Evolutionary conservation across 1,139 yeast species (phyloP).

Genomic region (Sugiyamaella paludigena): DNA sequence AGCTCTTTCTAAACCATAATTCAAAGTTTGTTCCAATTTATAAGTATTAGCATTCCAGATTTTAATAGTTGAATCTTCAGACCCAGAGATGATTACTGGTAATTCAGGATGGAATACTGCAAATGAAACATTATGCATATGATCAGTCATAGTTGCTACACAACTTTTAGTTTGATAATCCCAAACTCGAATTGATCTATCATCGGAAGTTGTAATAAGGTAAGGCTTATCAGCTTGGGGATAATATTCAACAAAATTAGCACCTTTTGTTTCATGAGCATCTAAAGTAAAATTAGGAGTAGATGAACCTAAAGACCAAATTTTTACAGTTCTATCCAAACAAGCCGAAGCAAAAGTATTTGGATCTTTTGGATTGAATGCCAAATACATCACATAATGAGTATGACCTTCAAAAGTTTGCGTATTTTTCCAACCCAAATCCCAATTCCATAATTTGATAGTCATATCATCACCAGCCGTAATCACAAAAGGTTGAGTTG

Average conservation of each 20-base stretch:
- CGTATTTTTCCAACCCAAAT: constrained; percentile 81
- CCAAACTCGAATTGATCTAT: constrained; percentile 87
- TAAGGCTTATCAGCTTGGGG: constrained; percentile 98
- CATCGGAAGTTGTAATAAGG: constrained; percentile 89
- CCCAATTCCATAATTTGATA: constrained; percentile 97
- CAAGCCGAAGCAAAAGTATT: constrained; percentile 97
- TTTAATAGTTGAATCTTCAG: constrained; percentile 88
- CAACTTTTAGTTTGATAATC: constrained; percentile 96
- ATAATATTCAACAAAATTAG: constrained; percentile 92
- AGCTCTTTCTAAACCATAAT: constrained; percentile 89
- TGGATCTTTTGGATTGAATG: constrained; percentile 96
- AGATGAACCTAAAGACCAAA: constrained; percentile 92
- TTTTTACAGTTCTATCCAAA: constrained; percentile 91
- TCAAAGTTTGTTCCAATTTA: constrained; percentile 82
- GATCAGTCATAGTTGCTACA: constrained; percentile 93
- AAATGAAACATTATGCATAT: constrained; percentile 88
- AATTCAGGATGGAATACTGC: constrained; percentile 96
- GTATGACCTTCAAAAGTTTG: constrained; percentile 94
- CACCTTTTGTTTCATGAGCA: constrained; percentile 92
- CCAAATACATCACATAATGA: constrained; percentile 91
- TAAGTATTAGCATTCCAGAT: constrained; percentile 91
- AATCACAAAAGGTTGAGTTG: constrained; percentile 81
- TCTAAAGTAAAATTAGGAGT: constrained; percentile 86
- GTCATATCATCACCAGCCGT: constrained; percentile 92
- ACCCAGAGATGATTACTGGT: constrained; percentile 83